These are phyloP conservation scores for Pseudofabraea citricarpa DNA, from an alignment of 2,329 filamentous ascomycete species.

Conservation along the genomic window DNA sequence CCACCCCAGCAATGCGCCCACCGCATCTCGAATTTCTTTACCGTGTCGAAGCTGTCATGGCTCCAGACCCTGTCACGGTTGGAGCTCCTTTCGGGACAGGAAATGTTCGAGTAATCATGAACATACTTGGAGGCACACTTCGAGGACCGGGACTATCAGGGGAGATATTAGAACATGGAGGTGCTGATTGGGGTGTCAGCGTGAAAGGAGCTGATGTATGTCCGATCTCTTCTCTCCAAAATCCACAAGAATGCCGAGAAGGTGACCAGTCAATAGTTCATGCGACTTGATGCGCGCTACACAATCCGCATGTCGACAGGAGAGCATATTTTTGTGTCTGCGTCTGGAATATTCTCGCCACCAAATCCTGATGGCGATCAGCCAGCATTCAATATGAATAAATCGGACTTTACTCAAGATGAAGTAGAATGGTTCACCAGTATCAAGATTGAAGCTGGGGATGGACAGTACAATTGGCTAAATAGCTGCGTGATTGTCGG, in stretches of 20 bases:
- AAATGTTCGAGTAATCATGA: not conserved
- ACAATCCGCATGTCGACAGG: not conserved
- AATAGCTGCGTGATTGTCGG: not conserved
- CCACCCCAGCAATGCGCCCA: not conserved
- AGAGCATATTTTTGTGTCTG: not conserved
- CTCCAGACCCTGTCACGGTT: not conserved
- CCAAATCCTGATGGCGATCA: too few species aligned
- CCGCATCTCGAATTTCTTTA: not conserved
- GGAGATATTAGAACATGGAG: not conserved
- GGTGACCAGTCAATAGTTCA: not conserved
- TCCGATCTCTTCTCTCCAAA: not conserved
- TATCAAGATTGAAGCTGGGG: not conserved
- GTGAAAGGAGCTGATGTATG: not conserved
- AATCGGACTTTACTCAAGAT: not conserved
- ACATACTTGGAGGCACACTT: not conserved
- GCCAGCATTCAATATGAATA: too few species aligned
- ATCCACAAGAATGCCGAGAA: not conserved
- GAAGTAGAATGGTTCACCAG: not conserved
- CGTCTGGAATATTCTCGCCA: too few species aligned
- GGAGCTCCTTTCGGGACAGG: not conserved
- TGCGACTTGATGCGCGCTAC: not conserved
- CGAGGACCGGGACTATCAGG: not conserved
- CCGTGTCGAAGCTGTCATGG: not conserved
- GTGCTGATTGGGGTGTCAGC: not conserved
- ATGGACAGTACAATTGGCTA: not conserved